A percentile compares a stretch with the other conserved stretches of the same genome.
phyloP scores from a whole-genome alignment of 2,329 filamentous ascomycete species.

The Dactylonectria macrodidyma region DNA sequence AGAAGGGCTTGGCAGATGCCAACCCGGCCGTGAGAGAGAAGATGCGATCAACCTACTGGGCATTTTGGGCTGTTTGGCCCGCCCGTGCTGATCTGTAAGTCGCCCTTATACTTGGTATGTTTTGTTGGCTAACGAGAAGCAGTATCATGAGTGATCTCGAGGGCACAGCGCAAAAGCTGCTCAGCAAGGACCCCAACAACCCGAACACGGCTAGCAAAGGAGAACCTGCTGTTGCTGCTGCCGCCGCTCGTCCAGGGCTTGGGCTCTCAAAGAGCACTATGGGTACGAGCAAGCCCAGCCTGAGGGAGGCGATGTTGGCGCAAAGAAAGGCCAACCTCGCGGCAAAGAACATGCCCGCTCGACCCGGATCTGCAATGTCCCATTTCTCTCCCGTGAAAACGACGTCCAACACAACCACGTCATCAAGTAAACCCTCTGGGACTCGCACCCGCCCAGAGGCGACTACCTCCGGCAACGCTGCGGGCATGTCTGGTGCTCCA shows the following conservation, averaged over 20 bases:
- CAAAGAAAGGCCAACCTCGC: conserved; percentile 77
- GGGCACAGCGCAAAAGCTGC: conserved; percentile 80
- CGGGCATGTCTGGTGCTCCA: conserved; percentile 75
- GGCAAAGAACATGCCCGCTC: conserved; percentile 64
- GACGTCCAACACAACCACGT: conserved; percentile 47
- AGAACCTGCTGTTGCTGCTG: conserved; percentile 52
- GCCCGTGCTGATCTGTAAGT: conserved; percentile 80
- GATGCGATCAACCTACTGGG: conserved; percentile 90
- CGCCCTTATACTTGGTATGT: not conserved
- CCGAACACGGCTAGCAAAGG: conserved; percentile 76
- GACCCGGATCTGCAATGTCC: conserved; percentile 77
- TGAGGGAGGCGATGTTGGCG: conserved; percentile 88
- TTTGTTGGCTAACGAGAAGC: conserved; percentile 40
- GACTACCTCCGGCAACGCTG: conserved; percentile 63
- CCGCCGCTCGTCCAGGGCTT: conserved; percentile 65
- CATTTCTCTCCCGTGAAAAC: conserved; percentile 68
- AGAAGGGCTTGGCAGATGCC: conserved; percentile 88
- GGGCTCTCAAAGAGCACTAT: conserved; percentile 76
- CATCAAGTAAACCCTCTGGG: conserved; percentile 53
- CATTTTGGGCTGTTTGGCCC: conserved; percentile 83
- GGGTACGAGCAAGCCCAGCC: conserved; percentile 72
- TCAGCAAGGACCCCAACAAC: conserved; percentile 89
- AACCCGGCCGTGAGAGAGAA: conserved; percentile 92
- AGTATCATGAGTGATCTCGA: conserved; percentile 87
- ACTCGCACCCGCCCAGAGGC: conserved; percentile 60